Percentiles rank a stretch among this genome's conserved stretches.
Conservation (phyloP, 2,329 filamentous ascomycete species). For the Fusarium annulatum region DNA sequence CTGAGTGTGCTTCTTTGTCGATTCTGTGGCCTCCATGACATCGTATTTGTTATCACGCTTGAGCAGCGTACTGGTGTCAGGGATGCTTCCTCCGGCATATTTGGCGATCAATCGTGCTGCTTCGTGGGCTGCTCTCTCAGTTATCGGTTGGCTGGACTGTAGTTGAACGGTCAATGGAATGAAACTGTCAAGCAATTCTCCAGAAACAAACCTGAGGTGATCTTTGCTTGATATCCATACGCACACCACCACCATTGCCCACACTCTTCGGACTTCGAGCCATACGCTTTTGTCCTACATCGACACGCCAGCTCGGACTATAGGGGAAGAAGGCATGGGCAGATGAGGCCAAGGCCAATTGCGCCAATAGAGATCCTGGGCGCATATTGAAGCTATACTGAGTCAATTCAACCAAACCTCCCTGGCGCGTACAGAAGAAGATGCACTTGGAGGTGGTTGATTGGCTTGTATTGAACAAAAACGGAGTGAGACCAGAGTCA, state of each 20-base stretch:
- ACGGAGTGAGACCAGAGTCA: not conserved
- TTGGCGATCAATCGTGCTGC: slow-evolving; percentile 55
- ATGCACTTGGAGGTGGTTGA: slow-evolving; percentile 9
- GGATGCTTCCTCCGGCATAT: slow-evolving; percentile 45
- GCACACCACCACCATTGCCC: slow-evolving; percentile 44
- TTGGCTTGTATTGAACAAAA: slow-evolving; percentile 10
- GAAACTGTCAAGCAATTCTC: not conserved
- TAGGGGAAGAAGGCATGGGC: slow-evolving; percentile 62
- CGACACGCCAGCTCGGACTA: slow-evolving; percentile 51
- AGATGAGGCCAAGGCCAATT: slow-evolving; percentile 59
- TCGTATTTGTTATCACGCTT: slow-evolving; percentile 60
- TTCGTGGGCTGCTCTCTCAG: slow-evolving; percentile 53
- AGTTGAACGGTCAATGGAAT: slow-evolving; percentile 24
- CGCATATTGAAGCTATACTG: slow-evolving; percentile 53
- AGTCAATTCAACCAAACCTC: slow-evolving; percentile 10
- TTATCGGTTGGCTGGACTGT: slow-evolving; percentile 49
- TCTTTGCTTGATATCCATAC: slow-evolving; percentile 57
- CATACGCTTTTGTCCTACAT: slow-evolving; percentile 40
- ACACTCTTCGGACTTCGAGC: slow-evolving; percentile 41
- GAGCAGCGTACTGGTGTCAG: slow-evolving; percentile 30
- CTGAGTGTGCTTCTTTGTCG: slow-evolving; percentile 60
- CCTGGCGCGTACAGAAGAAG: not conserved
- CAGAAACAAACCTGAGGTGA: slow-evolving; percentile 46
- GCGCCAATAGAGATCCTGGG: slow-evolving; percentile 52
- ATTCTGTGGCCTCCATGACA: slow-evolving; percentile 58